Evolutionary conservation across 2,329 filamentous ascomycete genomes (phyloP), one percentile per base, ranked within the genome.

Genomic region (Diaporthe citri): DNA sequence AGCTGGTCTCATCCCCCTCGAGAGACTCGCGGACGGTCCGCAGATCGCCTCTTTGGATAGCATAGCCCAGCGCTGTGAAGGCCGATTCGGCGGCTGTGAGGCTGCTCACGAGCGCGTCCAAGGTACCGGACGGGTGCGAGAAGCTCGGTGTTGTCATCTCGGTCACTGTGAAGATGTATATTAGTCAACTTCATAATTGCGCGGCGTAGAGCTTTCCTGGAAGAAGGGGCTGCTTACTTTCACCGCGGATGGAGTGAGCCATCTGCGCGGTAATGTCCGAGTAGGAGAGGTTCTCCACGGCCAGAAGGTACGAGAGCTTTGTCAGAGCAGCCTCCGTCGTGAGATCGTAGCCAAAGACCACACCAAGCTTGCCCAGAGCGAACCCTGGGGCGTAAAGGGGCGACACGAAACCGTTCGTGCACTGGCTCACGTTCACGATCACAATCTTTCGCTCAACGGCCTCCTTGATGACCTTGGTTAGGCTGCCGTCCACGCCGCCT

Each of bases 371-470:
- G 52, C 94, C 95, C 25, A 98, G 90, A 55, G 93, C 92, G 78
- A 94, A 94, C 12, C 92, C 93, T 0, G 93, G 91, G 1, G 93
- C 93, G 84, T 95, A 95, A n/a, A 95, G 88, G 4, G 93, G 93
- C 69, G 91, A 94, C 28, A 95, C 93, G 80, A 93, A 93, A 57
- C 93, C 93, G 76, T 90, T 93, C 79, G 93, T 89, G 87, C 96
- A 98, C 85, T 98, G 96, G 69, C 94, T 97, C 76, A 98, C 93
- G 81, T 97, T 98, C 78, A 98, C 94, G 75, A 98, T 93, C 75
- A 97, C 91, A 77, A 97, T 92, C 51, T 95, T 95, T 75, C 95
- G 90, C 80, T 92, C 87, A 55, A 97, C 94, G 31, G 94, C 95
- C 57, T 92, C 90, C 25, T 91, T 89, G 79, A 98, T 91, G 66